Percentiles rank a stretch among this genome's conserved stretches.
phyloP scores from a whole-genome alignment of 1,284 basidiomycete species.

The Thecaphora frezii region DNA sequence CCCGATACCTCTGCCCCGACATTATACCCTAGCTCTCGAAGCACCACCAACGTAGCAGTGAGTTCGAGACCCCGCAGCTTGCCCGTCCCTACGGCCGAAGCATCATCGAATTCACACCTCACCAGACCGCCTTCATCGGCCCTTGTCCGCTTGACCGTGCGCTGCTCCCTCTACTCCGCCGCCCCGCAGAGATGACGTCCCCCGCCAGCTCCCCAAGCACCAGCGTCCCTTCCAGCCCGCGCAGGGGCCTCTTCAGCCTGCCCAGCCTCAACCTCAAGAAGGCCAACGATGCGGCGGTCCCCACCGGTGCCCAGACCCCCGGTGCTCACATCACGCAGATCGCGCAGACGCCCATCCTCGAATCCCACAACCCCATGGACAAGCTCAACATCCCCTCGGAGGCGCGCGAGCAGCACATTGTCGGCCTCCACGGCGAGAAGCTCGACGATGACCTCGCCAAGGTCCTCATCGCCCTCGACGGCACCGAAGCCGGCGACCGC shows the following conservation, averaged over 20 bases:
- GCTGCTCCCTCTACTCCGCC: no score
- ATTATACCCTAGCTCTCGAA: no score
- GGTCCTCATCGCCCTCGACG: slow-evolving; percentile 52
- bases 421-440: slow-evolving; percentile 38
- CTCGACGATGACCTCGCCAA: slow-evolving; percentile 34
- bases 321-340: slow-evolving; percentile 32
- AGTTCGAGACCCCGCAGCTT: no score
- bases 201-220: slow-evolving; percentile 23
- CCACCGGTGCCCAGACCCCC: slow-evolving; percentile 22
- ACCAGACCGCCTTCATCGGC: no score
- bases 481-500: slow-evolving; percentile 54
- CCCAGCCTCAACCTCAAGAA: slow-evolving; percentile 15
- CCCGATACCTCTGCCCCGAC: no score
- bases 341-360: slow-evolving; percentile 53
- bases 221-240: slow-evolving; percentile 29
- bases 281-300: slow-evolving; percentile 7
- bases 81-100: no score
- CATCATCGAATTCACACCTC: no score
- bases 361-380: slow-evolving; percentile 53
- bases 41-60: no score
- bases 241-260: slow-evolving; percentile 21
- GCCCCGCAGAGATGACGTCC: no score
- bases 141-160: no score
- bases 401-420: slow-evolving; percentile 54
- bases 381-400: slow-evolving; percentile 43